Evolutionary conservation across 805 yeast genomes (phyloP), one percentile per base, ranked within the genome.

Genomic region (Cyberlindnera mrakii): DNA sequence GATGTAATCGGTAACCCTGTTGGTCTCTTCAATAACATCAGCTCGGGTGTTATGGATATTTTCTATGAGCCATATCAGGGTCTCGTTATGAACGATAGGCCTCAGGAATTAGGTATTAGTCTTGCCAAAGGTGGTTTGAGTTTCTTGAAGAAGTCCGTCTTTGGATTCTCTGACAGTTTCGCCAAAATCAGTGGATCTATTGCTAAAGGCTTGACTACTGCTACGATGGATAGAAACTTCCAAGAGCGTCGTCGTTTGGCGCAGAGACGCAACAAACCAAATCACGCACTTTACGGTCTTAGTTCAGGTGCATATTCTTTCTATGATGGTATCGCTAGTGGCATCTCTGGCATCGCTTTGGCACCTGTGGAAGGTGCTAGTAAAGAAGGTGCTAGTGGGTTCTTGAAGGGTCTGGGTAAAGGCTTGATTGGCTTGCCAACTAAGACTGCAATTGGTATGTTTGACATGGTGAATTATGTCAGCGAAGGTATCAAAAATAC

Each of bases 21-120:
- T 25, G 99, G 99, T 1, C 68, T 93, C 48, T 93, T 93, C 68
- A 93, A 87, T 60, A 90, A 89, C 52, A 70, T 93, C 44, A 82
- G 96, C 44, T 88, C 97, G 0, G 99, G 99, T 41, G 93, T 93
- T 10, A 76, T 89, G 77, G 99, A 93, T 62, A 84, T 93, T 16
- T 93, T 93, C 62, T 93, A 93, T 59, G 98, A 91, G 59, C 99
- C 99, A 3, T 93, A 91, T 57, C 93, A 89, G 59, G 99, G 99
- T 0, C 86, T 87, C 53, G 78, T 91, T 39, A 78, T 93, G 77
- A 91, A 85, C 49, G 99, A 93, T 62, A 70, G 97, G 32, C 99
- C 99, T 1, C 96, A 87, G 57, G 99, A 95, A 53, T 68, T 93
- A 33, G 98, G 99, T 33, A 85, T 93, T 45, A 95, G 96, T 3